These are phyloP conservation scores for Fusarium sambucinum DNA, from an alignment of 2,329 filamentous ascomycete genomes.

Conservation along the genomic window DNA sequence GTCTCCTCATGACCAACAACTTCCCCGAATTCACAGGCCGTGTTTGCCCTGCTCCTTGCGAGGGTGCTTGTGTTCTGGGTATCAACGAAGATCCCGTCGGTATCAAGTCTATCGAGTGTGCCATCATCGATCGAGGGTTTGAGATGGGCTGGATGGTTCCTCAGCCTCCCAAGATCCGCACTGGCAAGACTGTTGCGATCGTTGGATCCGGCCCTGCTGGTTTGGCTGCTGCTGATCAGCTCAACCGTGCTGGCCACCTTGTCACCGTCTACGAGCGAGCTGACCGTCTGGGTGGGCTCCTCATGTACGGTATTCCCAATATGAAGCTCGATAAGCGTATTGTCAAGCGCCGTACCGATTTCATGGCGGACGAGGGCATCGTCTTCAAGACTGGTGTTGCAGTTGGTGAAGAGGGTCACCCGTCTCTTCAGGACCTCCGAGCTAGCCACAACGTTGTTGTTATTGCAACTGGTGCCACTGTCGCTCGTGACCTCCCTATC, in stretches of 20 bases:
- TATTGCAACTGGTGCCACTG: slow-evolving; percentile 91
- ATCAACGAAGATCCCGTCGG: slow-evolving; percentile 98
- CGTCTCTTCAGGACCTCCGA: slow-evolving; percentile 77
- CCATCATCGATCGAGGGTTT: slow-evolving; percentile 96
- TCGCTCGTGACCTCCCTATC: slow-evolving; percentile 92
- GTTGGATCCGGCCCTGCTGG: slow-evolving; percentile 94
- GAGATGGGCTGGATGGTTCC: slow-evolving; percentile 99
- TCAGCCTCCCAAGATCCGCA: slow-evolving; percentile 79
- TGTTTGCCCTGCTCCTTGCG: slow-evolving; percentile 95
- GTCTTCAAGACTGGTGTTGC: slow-evolving; percentile 82
- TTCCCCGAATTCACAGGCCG: slow-evolving; percentile 98
- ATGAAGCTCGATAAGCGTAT: slow-evolving; percentile 99
- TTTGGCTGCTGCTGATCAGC: slow-evolving; percentile 89
- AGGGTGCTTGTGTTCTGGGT: slow-evolving; percentile 93
- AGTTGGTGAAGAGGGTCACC: slow-evolving; percentile 77
- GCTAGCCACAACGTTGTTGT: slow-evolving; percentile 84
- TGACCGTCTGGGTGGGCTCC: slow-evolving; percentile 88
- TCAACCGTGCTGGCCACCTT: slow-evolving; percentile 89
- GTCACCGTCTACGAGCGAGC: slow-evolving; percentile 95
- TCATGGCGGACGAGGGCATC: slow-evolving; percentile 91
- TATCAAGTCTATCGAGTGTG: slow-evolving; percentile 98
- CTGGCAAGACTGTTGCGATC: slow-evolving; percentile 87
- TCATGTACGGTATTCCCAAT: slow-evolving; percentile 99
- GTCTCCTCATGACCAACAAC: slow-evolving; percentile 96
- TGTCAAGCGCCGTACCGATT: slow-evolving; percentile 93